A percentile compares a stretch with the other conserved stretches of the same genome.
Evolutionary conservation across 192 early-diverging fungal genomes (phyloP).

Genomic region (Backusella circina): DNA sequence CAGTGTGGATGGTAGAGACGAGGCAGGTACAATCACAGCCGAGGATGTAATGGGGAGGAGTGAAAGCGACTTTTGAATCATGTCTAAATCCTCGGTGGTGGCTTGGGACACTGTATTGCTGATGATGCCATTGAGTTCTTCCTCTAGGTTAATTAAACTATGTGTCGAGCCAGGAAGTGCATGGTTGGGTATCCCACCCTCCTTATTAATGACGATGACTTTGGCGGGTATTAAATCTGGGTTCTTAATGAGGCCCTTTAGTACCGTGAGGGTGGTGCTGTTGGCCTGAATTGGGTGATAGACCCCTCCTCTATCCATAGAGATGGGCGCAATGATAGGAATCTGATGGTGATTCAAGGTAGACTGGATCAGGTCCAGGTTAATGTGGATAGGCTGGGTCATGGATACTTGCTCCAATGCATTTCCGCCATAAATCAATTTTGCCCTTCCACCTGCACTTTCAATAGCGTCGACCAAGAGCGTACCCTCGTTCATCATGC

Average conservation of each 20-base stretch:
- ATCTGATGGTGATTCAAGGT: constrained; percentile 62
- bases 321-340: constrained; percentile 51
- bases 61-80: constrained; percentile 63
- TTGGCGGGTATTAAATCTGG: constrained; percentile 47
- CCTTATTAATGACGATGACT: constrained; percentile 65
- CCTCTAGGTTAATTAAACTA: constrained; percentile 78
- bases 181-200: constrained; percentile 62
- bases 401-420: constrained; percentile 41
- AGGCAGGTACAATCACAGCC: constrained; percentile 62
- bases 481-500: constrained; percentile 49
- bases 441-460: constrained; percentile 63
- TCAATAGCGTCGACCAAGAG: constrained; percentile 71
- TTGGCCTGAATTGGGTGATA: constrained; percentile 40
- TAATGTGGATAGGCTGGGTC: neutral
- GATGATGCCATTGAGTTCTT: constrained; percentile 69
- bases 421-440: constrained; percentile 59
- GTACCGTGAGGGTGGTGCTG: constrained; percentile 48
- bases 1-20: constrained; percentile 43
- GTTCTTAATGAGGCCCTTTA: constrained; percentile 31
- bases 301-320: constrained; percentile 33
- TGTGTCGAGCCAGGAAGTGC: constrained; percentile 47
- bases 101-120: constrained; percentile 22
- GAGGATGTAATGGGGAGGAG: constrained; percentile 73
- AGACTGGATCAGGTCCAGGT: constrained; percentile 46
- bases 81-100: constrained; percentile 43